Evolutionary conservation across 2,329 filamentous ascomycete species (phyloP), one percentile per base, ranked within the genome.

Genomic region (Fusarium lyarnte): DNA sequence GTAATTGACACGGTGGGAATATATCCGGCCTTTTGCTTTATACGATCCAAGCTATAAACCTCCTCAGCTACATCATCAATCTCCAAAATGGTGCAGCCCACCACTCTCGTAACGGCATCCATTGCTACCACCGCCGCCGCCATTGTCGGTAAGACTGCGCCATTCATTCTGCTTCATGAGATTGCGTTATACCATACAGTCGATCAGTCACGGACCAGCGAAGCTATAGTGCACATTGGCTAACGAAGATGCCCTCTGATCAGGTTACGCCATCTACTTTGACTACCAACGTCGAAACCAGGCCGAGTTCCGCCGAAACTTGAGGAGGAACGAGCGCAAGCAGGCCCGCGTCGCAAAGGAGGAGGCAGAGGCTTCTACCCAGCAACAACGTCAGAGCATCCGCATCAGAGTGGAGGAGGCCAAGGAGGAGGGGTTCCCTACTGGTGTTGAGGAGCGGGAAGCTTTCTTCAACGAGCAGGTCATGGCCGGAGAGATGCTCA

Each of bases 391-490:
- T 80, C 88, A 93, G 82, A 85, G 87, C 77, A 93, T 99, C 84
- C 92, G 92, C 83, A 83, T 84, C 63, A 90, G 89, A 58, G 92
- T 98, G 53, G 90, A 94, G 77, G 89, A 92, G 77, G 94, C 95
- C 77, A 93, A 94, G 85, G 92, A 93, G 65, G 94, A 97, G 83
- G 96, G 95, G 63, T 98, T 97, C 88, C 96, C 96, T 53, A 87
- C 88, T 46, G 94, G 94, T 78, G 90, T 95, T 39, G 95, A 98
- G 82, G 94, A 97, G 86, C 94, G 94, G 82, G 96, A 99, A 87
- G 89, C 91, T 69, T 99, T 94, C 87, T 99, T 99, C 85, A 97
- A 98, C 90, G 91, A 94, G 81, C 94, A 97, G 84, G 94, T 99
- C 73, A 93, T 94, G 77, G 87, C 90, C 80, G 96, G 96, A 80